Conservation (phyloP, 2,329 filamentous ascomycete species). For the Cryoendolithus antarcticus region DNA sequence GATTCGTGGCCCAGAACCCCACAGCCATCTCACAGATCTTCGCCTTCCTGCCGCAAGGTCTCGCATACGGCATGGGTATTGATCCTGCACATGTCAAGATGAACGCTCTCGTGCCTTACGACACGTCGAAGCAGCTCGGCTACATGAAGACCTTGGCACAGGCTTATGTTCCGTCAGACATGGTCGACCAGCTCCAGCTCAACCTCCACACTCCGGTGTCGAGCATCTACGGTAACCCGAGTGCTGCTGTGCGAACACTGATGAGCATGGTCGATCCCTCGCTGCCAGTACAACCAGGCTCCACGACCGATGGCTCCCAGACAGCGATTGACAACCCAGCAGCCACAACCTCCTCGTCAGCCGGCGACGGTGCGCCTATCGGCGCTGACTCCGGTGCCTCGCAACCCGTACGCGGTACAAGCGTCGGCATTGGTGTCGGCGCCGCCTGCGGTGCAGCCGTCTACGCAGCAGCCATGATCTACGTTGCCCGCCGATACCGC, state of each 20-base stretch:
- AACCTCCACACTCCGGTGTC: slow-evolving; percentile 62
- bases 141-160: slow-evolving; percentile 70
- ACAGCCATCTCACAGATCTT: slow-evolving; percentile 78
- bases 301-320: slow-evolving; percentile 29
- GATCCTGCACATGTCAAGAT: slow-evolving; percentile 46
- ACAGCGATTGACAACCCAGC: slow-evolving; percentile 29
- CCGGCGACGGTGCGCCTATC: slow-evolving; percentile 37
- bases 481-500: slow-evolving; percentile 81
- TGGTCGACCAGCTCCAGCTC: slow-evolving; percentile 46
- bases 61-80: slow-evolving; percentile 51
- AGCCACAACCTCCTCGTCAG: slow-evolving; percentile 19
- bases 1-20: slow-evolving; percentile 61
- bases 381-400: slow-evolving; percentile 38
- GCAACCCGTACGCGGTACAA: slow-evolving; percentile 51
- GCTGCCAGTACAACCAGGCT: slow-evolving; percentile 53
- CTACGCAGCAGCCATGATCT: slow-evolving; percentile 92
- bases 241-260: slow-evolving; percentile 53
- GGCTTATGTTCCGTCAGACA: slow-evolving; percentile 34
- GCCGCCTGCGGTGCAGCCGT: slow-evolving; percentile 49
- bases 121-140: slow-evolving; percentile 55
- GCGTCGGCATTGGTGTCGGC: slow-evolving; percentile 25
- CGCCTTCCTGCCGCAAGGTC: slow-evolving; percentile 57
- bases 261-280: slow-evolving; percentile 74
- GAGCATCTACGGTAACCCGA: slow-evolving; percentile 57
- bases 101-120: slow-evolving; percentile 60